These are phyloP conservation scores for Nitzschia inconspicua DNA, from an alignment of 108 stramenopile species.

Conservation along the genomic window DNA sequence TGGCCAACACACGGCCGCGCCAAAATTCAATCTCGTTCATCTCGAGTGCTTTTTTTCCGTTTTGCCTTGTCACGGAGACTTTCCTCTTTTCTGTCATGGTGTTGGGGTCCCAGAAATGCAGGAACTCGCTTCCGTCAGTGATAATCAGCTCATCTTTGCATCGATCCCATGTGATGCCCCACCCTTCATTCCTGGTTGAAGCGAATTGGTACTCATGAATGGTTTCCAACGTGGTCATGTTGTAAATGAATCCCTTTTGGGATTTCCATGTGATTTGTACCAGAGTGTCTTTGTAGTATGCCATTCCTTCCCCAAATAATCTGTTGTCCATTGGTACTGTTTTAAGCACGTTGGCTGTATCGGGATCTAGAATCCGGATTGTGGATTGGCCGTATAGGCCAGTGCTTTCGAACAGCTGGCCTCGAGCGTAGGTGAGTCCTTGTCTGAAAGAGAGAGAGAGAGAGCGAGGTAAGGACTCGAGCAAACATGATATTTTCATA, in stretches of 20 bases:
- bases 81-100: constrained; percentile 45
- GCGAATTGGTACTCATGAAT: constrained; percentile 43
- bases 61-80: constrained; percentile 45
- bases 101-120: constrained; percentile 79
- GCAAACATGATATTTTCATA: not conserved
- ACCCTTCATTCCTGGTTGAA: constrained; percentile 70
- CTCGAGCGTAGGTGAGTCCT: constrained; percentile 74
- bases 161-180: constrained; percentile 81
- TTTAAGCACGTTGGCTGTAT: constrained; percentile 50
- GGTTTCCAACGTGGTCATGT: constrained; percentile 49
- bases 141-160: constrained; percentile 66
- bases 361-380: constrained; percentile 59
- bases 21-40: constrained; percentile 85
- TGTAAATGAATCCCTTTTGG: constrained; percentile 70
- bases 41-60: constrained; percentile 39
- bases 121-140: constrained; percentile 62
- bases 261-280: constrained; percentile 75
- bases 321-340: constrained; percentile 37
- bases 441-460: constrained; percentile 36
- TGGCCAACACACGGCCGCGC: constrained; percentile 75
- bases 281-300: constrained; percentile 46
- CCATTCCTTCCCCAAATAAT: constrained; percentile 80
- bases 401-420: constrained; percentile 64
- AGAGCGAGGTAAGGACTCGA: not conserved
- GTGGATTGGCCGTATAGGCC: constrained; percentile 66